Conservation (phyloP, 2,329 filamentous ascomycete species). For the Phyllosticta paracitricarpa region DNA sequence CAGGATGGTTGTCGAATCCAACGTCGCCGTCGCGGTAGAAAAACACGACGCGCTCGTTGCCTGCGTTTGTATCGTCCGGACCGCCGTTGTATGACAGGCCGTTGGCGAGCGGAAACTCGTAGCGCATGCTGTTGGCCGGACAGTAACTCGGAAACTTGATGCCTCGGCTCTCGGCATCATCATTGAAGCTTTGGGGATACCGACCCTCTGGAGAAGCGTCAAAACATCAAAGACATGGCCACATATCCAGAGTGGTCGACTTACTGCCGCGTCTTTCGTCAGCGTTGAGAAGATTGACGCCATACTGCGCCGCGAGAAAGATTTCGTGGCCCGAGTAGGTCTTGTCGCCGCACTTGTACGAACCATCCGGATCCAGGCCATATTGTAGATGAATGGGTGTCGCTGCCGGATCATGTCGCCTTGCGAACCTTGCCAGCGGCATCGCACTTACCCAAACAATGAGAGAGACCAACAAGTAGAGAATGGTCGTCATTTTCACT, state of each 20-base stretch:
- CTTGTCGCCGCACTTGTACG: neutral
- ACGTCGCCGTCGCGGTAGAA: neutral
- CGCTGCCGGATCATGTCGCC: neutral
- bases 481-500: neutral
- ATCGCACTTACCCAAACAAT: neutral
- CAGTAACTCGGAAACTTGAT: neutral
- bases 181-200: neutral
- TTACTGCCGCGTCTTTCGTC: neutral
- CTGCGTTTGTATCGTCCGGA: neutral
- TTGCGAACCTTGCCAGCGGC: neutral
- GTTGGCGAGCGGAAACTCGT: neutral
- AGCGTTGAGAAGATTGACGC: neutral
- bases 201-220: neutral
- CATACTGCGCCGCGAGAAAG: neutral
- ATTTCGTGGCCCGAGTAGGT: neutral
- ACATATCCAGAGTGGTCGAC: neutral
- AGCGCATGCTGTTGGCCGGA: neutral
- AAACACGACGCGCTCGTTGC: neutral
- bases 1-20: neutral
- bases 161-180: neutral
- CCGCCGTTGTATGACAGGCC: neutral
- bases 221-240: neutral
- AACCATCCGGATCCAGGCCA: neutral
- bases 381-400: neutral
- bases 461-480: neutral